Evolutionary conservation across 306 rosid genomes (phyloP).

Genomic region (Alnus glutinosa): DNA sequence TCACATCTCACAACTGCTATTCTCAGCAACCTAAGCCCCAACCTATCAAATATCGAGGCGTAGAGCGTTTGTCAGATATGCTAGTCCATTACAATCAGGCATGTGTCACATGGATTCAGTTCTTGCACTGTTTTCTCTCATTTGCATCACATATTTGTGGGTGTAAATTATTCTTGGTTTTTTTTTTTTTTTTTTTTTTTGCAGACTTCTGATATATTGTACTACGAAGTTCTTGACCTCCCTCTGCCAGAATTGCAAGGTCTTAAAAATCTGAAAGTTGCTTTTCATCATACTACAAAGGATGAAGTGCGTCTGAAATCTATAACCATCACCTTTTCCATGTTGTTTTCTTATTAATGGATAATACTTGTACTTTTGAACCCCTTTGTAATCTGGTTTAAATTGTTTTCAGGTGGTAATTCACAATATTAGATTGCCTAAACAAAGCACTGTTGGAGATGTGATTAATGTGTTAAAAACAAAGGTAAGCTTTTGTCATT

Average conservation of each 20-base stretch:
- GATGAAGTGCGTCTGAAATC: constrained; percentile 62
- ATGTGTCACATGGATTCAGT: constrained; percentile 18
- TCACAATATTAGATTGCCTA: constrained; percentile 75
- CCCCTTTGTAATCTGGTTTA: constrained; percentile 16
- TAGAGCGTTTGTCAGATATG: constrained; percentile 78
- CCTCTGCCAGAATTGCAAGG: constrained; percentile 88
- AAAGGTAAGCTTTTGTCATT: constrained; percentile 41
- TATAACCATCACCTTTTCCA: not conserved
- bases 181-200: constrained; percentile 20
- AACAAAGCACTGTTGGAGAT: constrained; percentile 75
- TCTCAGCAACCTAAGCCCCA: constrained; percentile 92
- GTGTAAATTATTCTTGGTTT: constrained; percentile 19
- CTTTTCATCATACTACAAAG: constrained; percentile 73
- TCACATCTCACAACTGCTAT: constrained; percentile 86
- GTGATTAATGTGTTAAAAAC: constrained; percentile 66
- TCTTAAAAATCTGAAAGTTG: constrained; percentile 74
- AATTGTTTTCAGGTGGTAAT: constrained; percentile 56
- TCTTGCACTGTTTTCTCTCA: not conserved
- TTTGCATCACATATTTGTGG: not conserved
- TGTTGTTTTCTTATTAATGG: not conserved
- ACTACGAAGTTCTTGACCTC: constrained; percentile 78
- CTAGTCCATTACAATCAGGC: constrained; percentile 79
- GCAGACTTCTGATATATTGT: constrained; percentile 70
- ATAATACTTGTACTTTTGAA: constrained; percentile 1
- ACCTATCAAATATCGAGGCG: constrained; percentile 76